Evolutionary conservation across 169 alveolate species (phyloP).

Genomic region (Nephromyces sp.): DNA sequence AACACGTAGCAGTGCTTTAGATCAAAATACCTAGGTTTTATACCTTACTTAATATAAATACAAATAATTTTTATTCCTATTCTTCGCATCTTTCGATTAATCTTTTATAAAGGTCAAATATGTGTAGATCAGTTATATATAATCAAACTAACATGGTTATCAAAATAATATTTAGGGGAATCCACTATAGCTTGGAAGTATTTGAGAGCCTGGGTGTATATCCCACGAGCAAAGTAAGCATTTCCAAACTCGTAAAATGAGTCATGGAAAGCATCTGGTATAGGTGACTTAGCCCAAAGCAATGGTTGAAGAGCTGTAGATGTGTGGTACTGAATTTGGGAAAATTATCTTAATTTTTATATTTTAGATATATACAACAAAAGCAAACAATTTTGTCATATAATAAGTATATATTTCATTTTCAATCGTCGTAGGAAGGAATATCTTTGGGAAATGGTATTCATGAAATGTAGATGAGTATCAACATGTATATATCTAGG

Average conservation of each 20-base stretch:
- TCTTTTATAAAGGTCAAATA: too few relatives aligned
- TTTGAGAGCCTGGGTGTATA: background rate
- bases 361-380: background rate
- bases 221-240: background rate
- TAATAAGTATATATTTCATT: too few relatives aligned
- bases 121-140: too few relatives aligned
- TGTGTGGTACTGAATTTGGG: background rate
- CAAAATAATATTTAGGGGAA: background rate
- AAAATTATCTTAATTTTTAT: too few relatives aligned
- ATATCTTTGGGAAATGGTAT: too few relatives aligned
- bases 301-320: background rate
- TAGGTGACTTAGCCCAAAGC: too few relatives aligned
- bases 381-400: too few relatives aligned
- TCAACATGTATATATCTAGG: too few relatives aligned
- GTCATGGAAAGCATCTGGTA: background rate
- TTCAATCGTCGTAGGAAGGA: too few relatives aligned
- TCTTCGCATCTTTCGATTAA: background rate
- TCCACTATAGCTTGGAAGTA: background rate
- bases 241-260: background rate
- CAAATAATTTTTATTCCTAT: background rate
- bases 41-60: background rate
- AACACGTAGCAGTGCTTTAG: background rate
- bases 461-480: too few relatives aligned
- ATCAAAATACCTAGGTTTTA: background rate
- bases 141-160: background rate